Evolutionary conservation across 2,329 filamentous ascomycete species (phyloP).

Genomic region (Pseudonectria buxi): DNA sequence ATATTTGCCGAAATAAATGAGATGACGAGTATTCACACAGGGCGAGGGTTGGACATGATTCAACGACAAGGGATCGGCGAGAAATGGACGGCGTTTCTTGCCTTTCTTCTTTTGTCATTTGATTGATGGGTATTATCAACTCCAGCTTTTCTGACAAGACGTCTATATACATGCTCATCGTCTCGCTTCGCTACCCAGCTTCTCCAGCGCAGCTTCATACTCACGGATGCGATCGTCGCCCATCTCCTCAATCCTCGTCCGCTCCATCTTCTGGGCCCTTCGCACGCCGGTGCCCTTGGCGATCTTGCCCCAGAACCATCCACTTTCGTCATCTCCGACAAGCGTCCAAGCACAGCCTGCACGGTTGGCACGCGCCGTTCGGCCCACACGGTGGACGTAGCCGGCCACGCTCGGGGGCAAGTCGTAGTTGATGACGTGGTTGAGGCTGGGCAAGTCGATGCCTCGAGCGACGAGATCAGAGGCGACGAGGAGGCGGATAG

Average conservation of each 20-base stretch:
- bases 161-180: constrained; percentile 14
- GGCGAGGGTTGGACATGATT: no score
- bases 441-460: constrained; percentile 71
- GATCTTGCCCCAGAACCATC: constrained; percentile 89
- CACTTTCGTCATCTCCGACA: constrained; percentile 71
- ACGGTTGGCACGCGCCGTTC: constrained; percentile 77
- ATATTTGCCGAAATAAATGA: no score
- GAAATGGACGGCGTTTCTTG: no score
- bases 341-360: constrained; percentile 79
- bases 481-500: constrained; percentile 71
- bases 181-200: constrained; percentile 54
- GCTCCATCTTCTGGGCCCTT: constrained; percentile 39
- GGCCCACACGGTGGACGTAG: constrained; percentile 87
- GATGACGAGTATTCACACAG: no score
- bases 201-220: constrained; percentile 53
- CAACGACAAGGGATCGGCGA: no score
- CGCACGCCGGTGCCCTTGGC: constrained; percentile 49
- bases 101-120: no score
- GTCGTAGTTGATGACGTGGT: constrained; percentile 91
- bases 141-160: constrained; percentile 4
- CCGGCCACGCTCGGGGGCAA: constrained; percentile 72
- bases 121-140: constrained; percentile 8
- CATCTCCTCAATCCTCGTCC: constrained; percentile 42
- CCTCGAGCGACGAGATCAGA: constrained; percentile 92
- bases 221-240: constrained; percentile 37